Evolutionary conservation across 805 yeast genomes (phyloP).

Genomic region (Wickerhamia fluorescens): DNA sequence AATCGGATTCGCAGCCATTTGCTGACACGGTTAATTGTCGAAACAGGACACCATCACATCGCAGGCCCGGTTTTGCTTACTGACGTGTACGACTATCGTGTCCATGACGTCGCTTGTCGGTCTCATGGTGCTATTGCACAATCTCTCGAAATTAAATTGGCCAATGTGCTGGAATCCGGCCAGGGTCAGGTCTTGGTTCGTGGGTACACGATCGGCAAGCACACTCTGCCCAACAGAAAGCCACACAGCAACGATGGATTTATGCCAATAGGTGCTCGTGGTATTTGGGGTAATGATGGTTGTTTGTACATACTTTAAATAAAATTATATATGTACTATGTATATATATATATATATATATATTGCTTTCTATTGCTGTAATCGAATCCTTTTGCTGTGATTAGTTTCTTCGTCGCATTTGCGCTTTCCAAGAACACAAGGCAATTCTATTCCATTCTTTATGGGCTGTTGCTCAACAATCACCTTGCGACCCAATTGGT

Average conservation of each 20-base stretch:
- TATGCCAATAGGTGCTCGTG: conserved; percentile 38
- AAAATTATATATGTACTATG: conserved; percentile 1
- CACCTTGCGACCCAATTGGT: conserved; percentile 25
- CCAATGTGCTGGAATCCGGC: conserved; percentile 21
- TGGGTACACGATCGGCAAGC: conserved; percentile 62
- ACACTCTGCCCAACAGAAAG: conserved; percentile 18
- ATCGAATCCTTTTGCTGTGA: no score
- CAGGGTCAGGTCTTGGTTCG: conserved; percentile 49
- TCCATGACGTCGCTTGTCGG: conserved; percentile 28
- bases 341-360: conserved; percentile 4
- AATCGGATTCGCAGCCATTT: conserved; percentile 39
- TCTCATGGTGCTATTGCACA: conserved; percentile 55
- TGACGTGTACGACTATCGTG: conserved; percentile 57
- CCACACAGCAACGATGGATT: conserved; percentile 31
- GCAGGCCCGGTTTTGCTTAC: conserved; percentile 56
- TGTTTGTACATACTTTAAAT: conserved; percentile 45
- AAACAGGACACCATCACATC: conserved; percentile 37
- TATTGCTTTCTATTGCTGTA: no score
- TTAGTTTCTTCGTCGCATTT: no score
- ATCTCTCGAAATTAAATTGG: conserved; percentile 51
- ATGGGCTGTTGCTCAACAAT: no score
- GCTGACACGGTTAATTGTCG: conserved; percentile 47
- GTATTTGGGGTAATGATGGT: conserved; percentile 66
- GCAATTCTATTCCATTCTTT: no score
- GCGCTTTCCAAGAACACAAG: no score